Conservation (phyloP, 1,139 yeast genomes). For the Kluyveromyces sp. region DNA sequence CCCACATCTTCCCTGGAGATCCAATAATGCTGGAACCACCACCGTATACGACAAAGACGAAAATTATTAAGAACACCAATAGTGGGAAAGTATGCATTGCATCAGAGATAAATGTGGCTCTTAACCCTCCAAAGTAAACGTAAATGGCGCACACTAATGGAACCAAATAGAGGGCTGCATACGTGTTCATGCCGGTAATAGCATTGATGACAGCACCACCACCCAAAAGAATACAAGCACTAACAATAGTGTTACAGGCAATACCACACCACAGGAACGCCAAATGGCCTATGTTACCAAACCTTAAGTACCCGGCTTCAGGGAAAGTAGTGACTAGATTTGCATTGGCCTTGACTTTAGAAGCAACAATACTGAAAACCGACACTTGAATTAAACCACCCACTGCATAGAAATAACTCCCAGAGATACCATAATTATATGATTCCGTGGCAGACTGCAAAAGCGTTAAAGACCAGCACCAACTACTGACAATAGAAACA, state of each 20-base stretch:
- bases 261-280: constrained; percentile 35
- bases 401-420: constrained; percentile 32
- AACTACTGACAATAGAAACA: constrained; percentile 33
- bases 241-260: constrained; percentile 34
- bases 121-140: constrained; percentile 39
- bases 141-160: constrained; percentile 38
- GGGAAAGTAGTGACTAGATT: constrained; percentile 37
- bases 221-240: constrained; percentile 35
- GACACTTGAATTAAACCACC: constrained; percentile 35
- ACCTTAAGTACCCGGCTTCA: constrained; percentile 35
- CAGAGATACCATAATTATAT: constrained; percentile 28
- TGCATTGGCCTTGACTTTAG: constrained; percentile 35
- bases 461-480: constrained; percentile 37
- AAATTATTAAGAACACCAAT: constrained; percentile 35
- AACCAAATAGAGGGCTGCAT: constrained; percentile 34
- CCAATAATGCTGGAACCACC: constrained; percentile 37
- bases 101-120: constrained; percentile 42
- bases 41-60: constrained; percentile 38
- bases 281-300: constrained; percentile 35
- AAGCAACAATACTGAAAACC: constrained; percentile 34
- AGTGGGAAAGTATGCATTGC: constrained; percentile 40
- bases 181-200: constrained; percentile 34
- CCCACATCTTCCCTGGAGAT: constrained; percentile 41
- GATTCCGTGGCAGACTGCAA: constrained; percentile 32
- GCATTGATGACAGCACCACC: constrained; percentile 35